A percentile compares a stretch with the other conserved stretches of the same genome.
These are phyloP conservation scores for Globisporangium spinosum DNA, from an alignment of 352 stramenopile genomes.

Conservation along the genomic window DNA sequence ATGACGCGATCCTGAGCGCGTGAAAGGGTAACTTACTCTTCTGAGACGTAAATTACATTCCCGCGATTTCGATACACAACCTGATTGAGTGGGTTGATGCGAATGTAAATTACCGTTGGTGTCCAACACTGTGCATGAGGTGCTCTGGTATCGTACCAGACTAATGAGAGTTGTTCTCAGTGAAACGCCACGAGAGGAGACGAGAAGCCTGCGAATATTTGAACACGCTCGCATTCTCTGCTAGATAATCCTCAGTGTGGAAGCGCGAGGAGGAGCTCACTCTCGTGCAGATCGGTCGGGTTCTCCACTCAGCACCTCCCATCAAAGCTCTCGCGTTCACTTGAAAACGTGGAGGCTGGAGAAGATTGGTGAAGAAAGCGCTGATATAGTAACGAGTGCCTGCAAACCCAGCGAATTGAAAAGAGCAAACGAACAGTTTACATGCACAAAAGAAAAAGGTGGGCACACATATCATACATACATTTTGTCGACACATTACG, in stretches of 20 bases:
- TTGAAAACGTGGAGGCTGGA: background rate
- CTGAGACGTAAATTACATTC: conserved; percentile 1
- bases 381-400: too few species aligned
- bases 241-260: background rate
- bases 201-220: background rate
- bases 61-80: background rate
- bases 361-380: background rate
- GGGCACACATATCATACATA: conserved; percentile 8
- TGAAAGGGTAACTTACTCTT: background rate
- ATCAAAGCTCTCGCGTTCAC: background rate
- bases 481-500: conserved; percentile 10
- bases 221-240: background rate
- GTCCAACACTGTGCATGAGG: background rate
- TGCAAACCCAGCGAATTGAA: background rate
- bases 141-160: background rate
- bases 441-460: background rate
- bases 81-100: background rate
- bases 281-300: too few species aligned
- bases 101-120: background rate
- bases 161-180: background rate
- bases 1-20: background rate
- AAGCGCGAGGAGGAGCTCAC: background rate
- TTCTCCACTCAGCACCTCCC: too few species aligned
- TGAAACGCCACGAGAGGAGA: background rate
- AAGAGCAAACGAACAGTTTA: background rate